These are phyloP conservation scores for Xanthoparmelia taractica DNA, from an alignment of 495 filamentous ascomycete species.

Conservation along the genomic window DNA sequence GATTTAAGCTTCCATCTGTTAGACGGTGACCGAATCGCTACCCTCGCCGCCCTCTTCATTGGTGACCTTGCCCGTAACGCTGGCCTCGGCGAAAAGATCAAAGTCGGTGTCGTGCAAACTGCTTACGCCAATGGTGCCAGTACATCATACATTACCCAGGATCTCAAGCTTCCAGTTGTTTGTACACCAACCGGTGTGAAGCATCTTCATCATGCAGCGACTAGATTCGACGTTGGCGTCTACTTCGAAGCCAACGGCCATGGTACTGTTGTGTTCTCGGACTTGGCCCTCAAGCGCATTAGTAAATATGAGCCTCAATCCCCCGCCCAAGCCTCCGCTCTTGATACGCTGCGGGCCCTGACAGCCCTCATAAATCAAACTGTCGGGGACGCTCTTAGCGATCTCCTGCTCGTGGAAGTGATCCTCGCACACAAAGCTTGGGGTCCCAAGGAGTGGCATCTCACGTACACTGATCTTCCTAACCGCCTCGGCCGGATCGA, in stretches of 20 bases:
- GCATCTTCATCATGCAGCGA: constrained; percentile 89
- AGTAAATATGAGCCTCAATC: constrained; percentile 73
- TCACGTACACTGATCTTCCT: constrained; percentile 90
- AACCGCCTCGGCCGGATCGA: constrained; percentile 91
- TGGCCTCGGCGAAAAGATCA: constrained; percentile 68
- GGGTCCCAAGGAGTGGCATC: constrained; percentile 83
- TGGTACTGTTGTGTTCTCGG: constrained; percentile 91
- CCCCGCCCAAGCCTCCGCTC: constrained; percentile 76
- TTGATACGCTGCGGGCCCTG: constrained; percentile 73
- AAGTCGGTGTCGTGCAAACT: constrained; percentile 90
- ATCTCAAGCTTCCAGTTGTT: constrained; percentile 79
- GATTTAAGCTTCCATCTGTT: constrained; percentile 79
- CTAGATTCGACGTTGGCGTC: constrained; percentile 85
- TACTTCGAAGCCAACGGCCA: constrained; percentile 99
- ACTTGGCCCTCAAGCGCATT: constrained; percentile 68
- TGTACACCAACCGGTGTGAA: constrained; percentile 96
- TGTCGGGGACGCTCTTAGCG: constrained; percentile 90
- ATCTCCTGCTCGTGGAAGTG: constrained; percentile 91
- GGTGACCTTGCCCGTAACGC: constrained; percentile 75
- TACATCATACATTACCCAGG: constrained; percentile 82
- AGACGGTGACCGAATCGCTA: constrained; percentile 95
- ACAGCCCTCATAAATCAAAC: constrained; percentile 94
- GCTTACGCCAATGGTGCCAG: constrained; percentile 97
- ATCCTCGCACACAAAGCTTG: constrained; percentile 93
- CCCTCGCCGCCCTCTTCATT: constrained; percentile 87